Conservation (phyloP, 2,329 filamentous ascomycete species). For the Drechmeria coniospora region DNA sequence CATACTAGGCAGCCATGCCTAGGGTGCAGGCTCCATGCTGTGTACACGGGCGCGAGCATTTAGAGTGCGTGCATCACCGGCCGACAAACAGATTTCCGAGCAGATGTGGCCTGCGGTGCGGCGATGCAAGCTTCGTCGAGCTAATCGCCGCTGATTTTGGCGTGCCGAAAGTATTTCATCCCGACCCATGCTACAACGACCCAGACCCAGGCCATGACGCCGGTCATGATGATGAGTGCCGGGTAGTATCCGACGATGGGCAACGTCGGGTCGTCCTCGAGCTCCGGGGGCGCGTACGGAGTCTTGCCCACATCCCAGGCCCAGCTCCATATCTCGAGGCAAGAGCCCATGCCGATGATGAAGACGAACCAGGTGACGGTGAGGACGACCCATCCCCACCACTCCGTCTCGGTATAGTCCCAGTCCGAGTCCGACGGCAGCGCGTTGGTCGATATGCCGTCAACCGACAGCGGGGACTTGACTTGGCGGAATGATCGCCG, state of each 20-base stretch:
- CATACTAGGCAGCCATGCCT: too few species aligned
- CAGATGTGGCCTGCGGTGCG: too few species aligned
- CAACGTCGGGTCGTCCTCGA: conserved; percentile 86
- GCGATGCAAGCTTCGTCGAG: too few species aligned
- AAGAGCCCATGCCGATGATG: conserved; percentile 91
- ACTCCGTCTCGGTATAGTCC: conserved; percentile 90
- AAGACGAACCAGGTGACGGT: conserved; percentile 90
- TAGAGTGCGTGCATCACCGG: too few species aligned
- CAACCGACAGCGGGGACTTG: conserved; percentile 45
- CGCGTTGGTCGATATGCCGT: conserved; percentile 33
- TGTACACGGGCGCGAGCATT: too few species aligned
- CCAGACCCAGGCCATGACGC: conserved; percentile 98
- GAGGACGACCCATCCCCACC: conserved; percentile 95
- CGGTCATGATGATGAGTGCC: conserved; percentile 79
- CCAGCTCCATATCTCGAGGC: conserved; percentile 92
- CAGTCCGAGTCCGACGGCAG: conserved; percentile 43
- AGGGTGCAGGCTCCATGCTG: too few species aligned
- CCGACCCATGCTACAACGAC: conserved; percentile 94
- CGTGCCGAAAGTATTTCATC: conserved; percentile 98
- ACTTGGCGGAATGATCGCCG: conserved; percentile 34
- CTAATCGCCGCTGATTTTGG: conserved; percentile 65
- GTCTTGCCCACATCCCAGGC: conserved; percentile 97
- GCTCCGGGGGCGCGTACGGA: conserved; percentile 84
- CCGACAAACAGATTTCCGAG: too few species aligned
- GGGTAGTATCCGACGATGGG: conserved; percentile 97